Base-by-base conservation (phyloP, 2,329 filamentous ascomycete genomes). In the Pyrenochaeta sp. region DNA sequence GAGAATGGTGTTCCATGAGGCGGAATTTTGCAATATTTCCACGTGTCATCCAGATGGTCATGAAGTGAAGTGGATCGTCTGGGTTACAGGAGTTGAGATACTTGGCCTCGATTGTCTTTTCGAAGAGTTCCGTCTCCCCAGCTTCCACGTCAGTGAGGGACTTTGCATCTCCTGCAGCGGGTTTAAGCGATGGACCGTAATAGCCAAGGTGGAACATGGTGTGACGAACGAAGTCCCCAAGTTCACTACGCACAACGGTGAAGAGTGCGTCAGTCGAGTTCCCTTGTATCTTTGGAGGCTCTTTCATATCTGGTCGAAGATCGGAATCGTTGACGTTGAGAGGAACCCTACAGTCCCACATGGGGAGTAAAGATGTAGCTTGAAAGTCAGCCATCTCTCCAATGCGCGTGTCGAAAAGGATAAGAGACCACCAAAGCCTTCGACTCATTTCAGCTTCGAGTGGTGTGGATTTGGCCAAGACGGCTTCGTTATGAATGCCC, bases 381-480 rank as follows among this genome's bases (percentile, higher is more conserved):
- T 83, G 80, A 55, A 85, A 79, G 62, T 87, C 84, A 1, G 84
- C 81, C 13, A 82, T 45, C 84, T 82, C 19, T 80, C 79, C 27
- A 84, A 79, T 82, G 3, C 84, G 82, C 43, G 82, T 74, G 58
- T 90, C 88, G 8, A 89, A 81, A 2, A 86, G 79, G 12, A 87
- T 73, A 10, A 90, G 80, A 53, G 88, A 84, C 78, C 85, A 86
- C 84, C 87, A 90, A 0, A 90, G 69, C 2, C 88, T 81, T 8
- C 87, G 82, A 15, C 87, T 82, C 78, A 88, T 82, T 71, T 89
- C 85, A 4, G 82, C 82, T 61, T 89, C 83, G 56, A 86, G 88
- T 0, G 83, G 79, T 1, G 80, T 79, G 3, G 89, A 67, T 24
- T 83, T 81, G 4, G 85, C 69, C n/a, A 71, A 68, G 15, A 73